Base-by-base conservation (phyloP, 1,284 basidiomycete genomes). In the Phenoliferia sp. region DNA sequence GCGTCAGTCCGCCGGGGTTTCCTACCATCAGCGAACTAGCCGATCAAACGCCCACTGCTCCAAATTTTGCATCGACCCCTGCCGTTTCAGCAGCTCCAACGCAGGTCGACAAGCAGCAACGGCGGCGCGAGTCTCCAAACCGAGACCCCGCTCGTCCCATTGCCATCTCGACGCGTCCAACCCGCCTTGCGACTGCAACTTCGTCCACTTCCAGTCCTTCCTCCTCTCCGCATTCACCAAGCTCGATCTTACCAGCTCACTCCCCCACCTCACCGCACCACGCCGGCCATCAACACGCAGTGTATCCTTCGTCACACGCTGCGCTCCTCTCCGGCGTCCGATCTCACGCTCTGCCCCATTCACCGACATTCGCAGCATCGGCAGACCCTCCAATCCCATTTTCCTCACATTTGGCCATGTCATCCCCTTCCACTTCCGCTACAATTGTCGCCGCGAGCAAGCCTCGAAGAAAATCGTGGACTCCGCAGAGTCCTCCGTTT, bases 321-420 rank as follows among this genome's bases (percentile, higher is more conserved):
- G 70, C 70, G 3, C 66, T 72, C 16, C 62, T 72, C 19, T 69
- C 69, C 17, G 70, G 70, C 15, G 59, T 72, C 19, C 61, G 70
- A 3, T 69, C 68, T 5, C 68, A 72, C 48, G 56, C 64, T 3
- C 48, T 65, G 7, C 65, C 70, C 44, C 68, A 71, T n/a, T 71
- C 70, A 10, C 68, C 70, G 10, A 64, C 59, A 0, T 58, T 71
- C 62, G 63, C 50, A 19, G 12, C 39, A 44, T 12, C 39, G 39
- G 12, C 39, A 44, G 39, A 44, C 39, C 39, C 39, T 22, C 12
- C 39, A 22, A 44, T 44, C 39, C 12, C 39, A 12, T 44, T 44
- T 22, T 44, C 39, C 39, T 44, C 39, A 22, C 12, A 12, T 22
- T 12, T 44, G 39, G 12, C 12, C n/a, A n/a, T n/a, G n/a, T 22